Evolutionary conservation across 2,329 filamentous ascomycete genomes (phyloP).

Genomic region (Aspergillus calidoustus): DNA sequence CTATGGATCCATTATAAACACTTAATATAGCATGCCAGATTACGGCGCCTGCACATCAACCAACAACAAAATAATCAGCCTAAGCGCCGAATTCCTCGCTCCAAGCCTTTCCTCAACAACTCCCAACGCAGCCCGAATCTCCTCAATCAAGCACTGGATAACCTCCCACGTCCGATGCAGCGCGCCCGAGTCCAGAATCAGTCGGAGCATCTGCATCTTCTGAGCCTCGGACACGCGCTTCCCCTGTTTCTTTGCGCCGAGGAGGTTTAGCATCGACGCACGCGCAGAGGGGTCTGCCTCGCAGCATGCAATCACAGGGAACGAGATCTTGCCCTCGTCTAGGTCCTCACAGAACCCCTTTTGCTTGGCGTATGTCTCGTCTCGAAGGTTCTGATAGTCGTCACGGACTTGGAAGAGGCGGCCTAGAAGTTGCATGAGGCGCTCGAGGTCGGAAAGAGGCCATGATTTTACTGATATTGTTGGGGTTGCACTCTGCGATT

Average conservation of each 20-base stretch:
- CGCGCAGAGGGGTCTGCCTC: not conserved
- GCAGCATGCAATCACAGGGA: not conserved
- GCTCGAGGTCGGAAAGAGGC: not conserved
- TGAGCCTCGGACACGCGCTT: not conserved
- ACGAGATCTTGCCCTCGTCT: constrained; percentile 12
- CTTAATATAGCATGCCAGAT: no score
- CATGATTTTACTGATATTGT: no score
- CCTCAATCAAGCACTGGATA: not conserved
- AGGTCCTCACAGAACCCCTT: constrained; percentile 20
- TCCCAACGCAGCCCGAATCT: not conserved
- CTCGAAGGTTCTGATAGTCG: constrained; percentile 10
- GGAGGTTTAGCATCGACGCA: not conserved
- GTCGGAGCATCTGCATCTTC: not conserved
- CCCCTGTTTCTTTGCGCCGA: not conserved
- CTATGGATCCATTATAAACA: no score
- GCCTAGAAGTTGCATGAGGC: not conserved
- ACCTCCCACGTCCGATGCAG: not conserved
- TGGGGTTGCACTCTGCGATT: not conserved
- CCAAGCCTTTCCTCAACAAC: not conserved
- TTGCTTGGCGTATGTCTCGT: constrained; percentile 1
- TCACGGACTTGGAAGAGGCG: constrained; percentile 13
- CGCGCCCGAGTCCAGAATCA: not conserved
- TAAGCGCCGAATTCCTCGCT: not conserved
- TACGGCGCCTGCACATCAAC: not conserved
- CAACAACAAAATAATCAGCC: not conserved